Percentiles rank a stretch among this genome's conserved stretches.
These are phyloP conservation scores for Fusarium napiforme DNA, from an alignment of 2,329 filamentous ascomycete genomes.

Conservation along the genomic window DNA sequence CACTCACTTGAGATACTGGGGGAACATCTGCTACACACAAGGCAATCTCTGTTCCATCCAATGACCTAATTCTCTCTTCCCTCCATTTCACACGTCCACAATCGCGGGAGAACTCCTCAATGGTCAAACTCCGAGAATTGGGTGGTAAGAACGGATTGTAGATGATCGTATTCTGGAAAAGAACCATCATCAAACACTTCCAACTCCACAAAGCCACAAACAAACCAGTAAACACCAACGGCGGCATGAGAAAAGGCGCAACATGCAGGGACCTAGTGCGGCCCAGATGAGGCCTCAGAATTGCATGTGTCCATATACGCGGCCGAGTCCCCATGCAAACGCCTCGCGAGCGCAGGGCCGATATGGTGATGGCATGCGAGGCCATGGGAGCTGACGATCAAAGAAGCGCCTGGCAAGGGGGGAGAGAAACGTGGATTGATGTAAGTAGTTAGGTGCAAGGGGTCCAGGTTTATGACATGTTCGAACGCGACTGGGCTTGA, in stretches of 20 bases:
- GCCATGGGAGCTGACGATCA: conserved; percentile 34
- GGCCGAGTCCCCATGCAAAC: conserved; percentile 12
- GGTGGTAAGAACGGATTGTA: conserved; percentile 83
- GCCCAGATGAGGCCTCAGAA: conserved; percentile 18
- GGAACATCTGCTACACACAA: conserved; percentile 64
- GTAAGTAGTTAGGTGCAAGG: conserved; percentile 30
- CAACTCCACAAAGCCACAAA: conserved; percentile 72
- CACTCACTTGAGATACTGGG: not conserved
- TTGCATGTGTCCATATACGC: conserved; percentile 21
- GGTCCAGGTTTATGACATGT: conserved; percentile 44
- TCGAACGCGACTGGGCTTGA: conserved; percentile 44
- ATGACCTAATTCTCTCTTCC: conserved; percentile 68
- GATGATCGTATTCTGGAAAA: conserved; percentile 84
- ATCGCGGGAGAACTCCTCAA: conserved; percentile 69
- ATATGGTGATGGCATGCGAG: conserved; percentile 38
- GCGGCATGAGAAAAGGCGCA: conserved; percentile 66
- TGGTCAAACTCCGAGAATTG: conserved; percentile 73
- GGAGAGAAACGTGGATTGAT: conserved; percentile 25
- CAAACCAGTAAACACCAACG: conserved; percentile 73
- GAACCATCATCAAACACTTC: conserved; percentile 78
- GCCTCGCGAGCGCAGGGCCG: conserved; percentile 32
- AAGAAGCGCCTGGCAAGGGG: conserved; percentile 27
- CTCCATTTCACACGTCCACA: conserved; percentile 74
- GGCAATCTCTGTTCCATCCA: conserved; percentile 74
- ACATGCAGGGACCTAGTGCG: conserved; percentile 45